Base-by-base conservation (phyloP, 2,329 filamentous ascomycete genomes). In the Ophiostoma piceae region DNA sequence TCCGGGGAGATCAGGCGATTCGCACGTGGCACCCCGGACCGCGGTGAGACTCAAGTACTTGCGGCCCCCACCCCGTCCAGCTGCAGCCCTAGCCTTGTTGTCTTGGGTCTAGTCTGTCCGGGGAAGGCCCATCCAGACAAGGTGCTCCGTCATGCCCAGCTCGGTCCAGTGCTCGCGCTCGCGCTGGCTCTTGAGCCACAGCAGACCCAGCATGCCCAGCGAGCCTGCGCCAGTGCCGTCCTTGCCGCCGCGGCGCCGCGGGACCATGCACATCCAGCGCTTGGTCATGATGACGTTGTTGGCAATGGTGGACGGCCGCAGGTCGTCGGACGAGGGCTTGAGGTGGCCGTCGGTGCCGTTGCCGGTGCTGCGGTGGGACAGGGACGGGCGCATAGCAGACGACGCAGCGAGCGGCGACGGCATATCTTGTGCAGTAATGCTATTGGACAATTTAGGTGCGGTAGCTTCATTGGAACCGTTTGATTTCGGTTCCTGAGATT, bases 131-230 rank as follows among this genome's bases (percentile, higher is more conserved):
- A 74, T 73, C 72, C 72, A 74, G 14, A 73, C 70, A 9, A 74
- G 72, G 39, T 74, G 74, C 32, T 73, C 66, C 19, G 73, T 74
- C 64, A 74, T 71, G 12, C 76, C 75, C 14, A 75, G 70, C 67
- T 72, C 70, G 8, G 69, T 69, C 76, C 76, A 77, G 67, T 73
- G 71, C 14, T 75, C 70, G 26, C 75, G 70, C 67, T 77, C 76
- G n/a, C 66, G 69, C 37, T 71, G 65, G 68, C 73, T 72, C 9
- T 69, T 67, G 14, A 77, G 72, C 76, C 76, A 77, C 8, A 78
- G 73, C 70, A 79, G 71, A 0, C 79, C 79, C 16, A 79, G 70
- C 78, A 80, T 80, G 14, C 74, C 77, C 19, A 78, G 76, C 5
- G 76, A 76, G 68, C 79, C 79, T 22, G 75, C 77, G 14, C 74